A percentile compares a stretch with the other conserved stretches of the same genome.
Conservation (phyloP, 768 basidiomycete genomes). For the Pleurotus tuber-regium region DNA sequence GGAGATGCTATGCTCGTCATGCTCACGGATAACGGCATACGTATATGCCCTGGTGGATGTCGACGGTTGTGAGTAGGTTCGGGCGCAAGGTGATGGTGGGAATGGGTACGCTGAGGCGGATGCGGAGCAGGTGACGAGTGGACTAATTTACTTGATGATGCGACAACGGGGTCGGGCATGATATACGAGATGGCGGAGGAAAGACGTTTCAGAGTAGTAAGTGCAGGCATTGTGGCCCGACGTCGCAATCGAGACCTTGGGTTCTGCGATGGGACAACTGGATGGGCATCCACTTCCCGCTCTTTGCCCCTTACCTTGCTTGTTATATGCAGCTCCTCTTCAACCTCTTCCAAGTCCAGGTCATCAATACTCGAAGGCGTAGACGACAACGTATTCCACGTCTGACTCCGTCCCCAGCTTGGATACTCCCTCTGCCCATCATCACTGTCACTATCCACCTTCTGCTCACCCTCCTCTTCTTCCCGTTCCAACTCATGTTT, state of each 20-base stretch:
- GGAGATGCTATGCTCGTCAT: slow-evolving; percentile 35
- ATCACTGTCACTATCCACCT: slow-evolving; percentile 32
- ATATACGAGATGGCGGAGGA: slow-evolving; percentile 33
- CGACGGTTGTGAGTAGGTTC: not conserved
- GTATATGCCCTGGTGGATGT: slow-evolving; percentile 16
- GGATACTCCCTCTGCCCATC: slow-evolving; percentile 32
- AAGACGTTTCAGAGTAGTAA: slow-evolving; percentile 25
- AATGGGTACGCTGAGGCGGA: not conserved
- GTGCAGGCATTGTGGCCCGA: slow-evolving; percentile 15
- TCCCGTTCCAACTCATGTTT: slow-evolving; percentile 32
- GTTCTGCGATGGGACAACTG: slow-evolving; percentile 7
- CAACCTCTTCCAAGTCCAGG: slow-evolving; percentile 13
- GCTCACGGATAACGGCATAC: slow-evolving; percentile 18
- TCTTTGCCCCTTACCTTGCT: slow-evolving; percentile 18
- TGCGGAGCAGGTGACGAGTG: not conserved
- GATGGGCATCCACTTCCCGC: slow-evolving; percentile 22
- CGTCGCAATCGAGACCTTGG: not conserved
- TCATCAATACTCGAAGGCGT: slow-evolving; percentile 14
- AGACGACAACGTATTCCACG: slow-evolving; percentile 22
- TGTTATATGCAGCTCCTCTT: slow-evolving; percentile 12
- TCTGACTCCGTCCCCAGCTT: slow-evolving; percentile 49
- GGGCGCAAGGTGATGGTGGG: not conserved
- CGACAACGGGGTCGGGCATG: slow-evolving; percentile 15
- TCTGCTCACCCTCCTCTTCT: slow-evolving; percentile 18
- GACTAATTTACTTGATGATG: slow-evolving; percentile 12